Base-by-base conservation (phyloP, 345 rosid genomes). In the Dipteronia sinensis region DNA sequence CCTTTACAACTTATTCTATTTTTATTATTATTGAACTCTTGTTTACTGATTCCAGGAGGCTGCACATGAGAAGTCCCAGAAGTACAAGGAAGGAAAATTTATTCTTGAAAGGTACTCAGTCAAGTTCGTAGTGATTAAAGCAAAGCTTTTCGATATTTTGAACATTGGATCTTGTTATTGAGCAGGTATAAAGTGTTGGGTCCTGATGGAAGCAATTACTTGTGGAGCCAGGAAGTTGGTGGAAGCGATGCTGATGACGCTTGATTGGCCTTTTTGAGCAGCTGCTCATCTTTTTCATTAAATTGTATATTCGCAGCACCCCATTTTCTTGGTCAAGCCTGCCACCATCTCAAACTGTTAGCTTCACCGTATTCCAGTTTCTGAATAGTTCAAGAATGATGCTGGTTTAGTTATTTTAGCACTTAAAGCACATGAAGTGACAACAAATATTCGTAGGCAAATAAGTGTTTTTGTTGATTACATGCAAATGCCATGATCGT, bases 81-180 rank as follows among this genome's bases (percentile, higher is more conserved):
- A 87, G 86, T 93, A 93, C 87, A 93, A 93, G 83, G 95, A 89
- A 84, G 95, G 95, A 79, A 91, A 88, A 81, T 88, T 89, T 78
- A 85, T 93, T 83, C 88, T 93, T 10, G 95, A 91, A 71, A 90
- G 95, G 95, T 90, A 76, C 71, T 44, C 56, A 66, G 38, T 74
- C 47, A 61, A 20, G n/a, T 4, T 46, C 25, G n/a, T 7, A 25
- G 42, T 74, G 65, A 49, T 79, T 77, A 12, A 40, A 23, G 38
- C 34, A 40, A 31, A 78, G 29, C 40, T 75, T 80, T 58, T 77
- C 27, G 8, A 16, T 19, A 2, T 74, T 62, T 19, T 78, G 67
- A 78, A 71, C 69, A 4, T 40, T 5, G 17, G 17, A 16, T 74
- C 72, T 67, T 63, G 68, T 23, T 73, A 20, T 74, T 64, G 78